Evolutionary conservation across 2,329 filamentous ascomycete genomes (phyloP).

Genomic region (Pseudogymnoascus pannorum): DNA sequence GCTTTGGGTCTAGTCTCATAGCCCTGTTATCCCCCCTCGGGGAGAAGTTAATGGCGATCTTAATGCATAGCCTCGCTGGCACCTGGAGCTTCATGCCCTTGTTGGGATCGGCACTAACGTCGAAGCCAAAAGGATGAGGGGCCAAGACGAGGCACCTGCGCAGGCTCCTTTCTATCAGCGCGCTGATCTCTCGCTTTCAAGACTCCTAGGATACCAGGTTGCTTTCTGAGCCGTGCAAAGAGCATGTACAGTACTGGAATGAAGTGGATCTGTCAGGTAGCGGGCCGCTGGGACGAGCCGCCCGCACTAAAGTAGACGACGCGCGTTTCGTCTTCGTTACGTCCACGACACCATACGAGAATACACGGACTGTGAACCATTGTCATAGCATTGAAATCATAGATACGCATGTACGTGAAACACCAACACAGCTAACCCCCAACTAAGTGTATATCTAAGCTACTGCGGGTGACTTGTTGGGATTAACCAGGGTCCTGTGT

Average conservation of each 20-base stretch:
- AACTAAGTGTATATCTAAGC: not conserved
- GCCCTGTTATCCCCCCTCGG: not conserved
- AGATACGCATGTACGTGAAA: not conserved
- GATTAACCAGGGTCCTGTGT: not conserved
- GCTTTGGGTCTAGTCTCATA: not conserved
- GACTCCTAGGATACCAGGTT: not conserved
- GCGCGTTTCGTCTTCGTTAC: not conserved
- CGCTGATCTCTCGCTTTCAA: not conserved
- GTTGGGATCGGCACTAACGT: not conserved
- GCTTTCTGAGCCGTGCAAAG: not conserved
- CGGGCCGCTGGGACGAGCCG: not conserved
- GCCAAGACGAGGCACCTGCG: not conserved
- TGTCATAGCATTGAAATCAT: not conserved
- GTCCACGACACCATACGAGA: not conserved
- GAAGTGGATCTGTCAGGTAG: not conserved
- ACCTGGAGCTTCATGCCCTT: not conserved
- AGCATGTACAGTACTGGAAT: not conserved
- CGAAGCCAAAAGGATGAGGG: not conserved
- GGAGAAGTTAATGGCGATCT: not conserved
- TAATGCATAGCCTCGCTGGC: not conserved
- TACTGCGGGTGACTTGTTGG: not conserved
- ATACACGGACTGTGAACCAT: not conserved
- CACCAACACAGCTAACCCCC: not conserved
- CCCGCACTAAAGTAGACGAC: not conserved
- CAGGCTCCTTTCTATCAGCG: not conserved